Percentiles rank a stretch among this genome's conserved stretches.
Conservation (phyloP, 2,329 filamentous ascomycete genomes). For the Aurifilum marmelostoma region DNA sequence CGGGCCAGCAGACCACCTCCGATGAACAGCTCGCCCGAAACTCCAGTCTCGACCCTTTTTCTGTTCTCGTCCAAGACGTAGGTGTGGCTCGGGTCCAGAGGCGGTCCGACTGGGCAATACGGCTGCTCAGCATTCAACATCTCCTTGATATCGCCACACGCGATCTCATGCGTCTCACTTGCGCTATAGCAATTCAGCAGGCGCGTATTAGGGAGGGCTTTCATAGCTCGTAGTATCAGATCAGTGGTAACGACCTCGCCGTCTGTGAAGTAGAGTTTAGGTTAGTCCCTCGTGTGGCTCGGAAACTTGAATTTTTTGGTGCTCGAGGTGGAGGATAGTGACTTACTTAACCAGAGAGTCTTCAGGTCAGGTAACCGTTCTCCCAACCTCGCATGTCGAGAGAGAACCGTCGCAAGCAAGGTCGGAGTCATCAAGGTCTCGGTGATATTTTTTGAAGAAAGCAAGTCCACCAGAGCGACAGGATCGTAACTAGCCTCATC, state of each 20-base stretch:
- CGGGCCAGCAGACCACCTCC: conserved; percentile 74
- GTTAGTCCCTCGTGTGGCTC: conserved; percentile 38
- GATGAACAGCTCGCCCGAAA: conserved; percentile 73
- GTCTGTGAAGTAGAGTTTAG: conserved; percentile 39
- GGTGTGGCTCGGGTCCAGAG: conserved; percentile 67
- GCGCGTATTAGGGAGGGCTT: conserved; percentile 68
- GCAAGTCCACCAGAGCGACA: conserved; percentile 70
- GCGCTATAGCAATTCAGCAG: conserved; percentile 82
- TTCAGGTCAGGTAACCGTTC: conserved; percentile 66
- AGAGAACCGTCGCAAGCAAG: conserved; percentile 72
- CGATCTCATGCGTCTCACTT: conserved; percentile 80
- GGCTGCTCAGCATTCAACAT: conserved; percentile 65
- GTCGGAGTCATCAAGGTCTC: conserved; percentile 86
- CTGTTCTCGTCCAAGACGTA: conserved; percentile 75
- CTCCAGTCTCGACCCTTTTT: conserved; percentile 63
- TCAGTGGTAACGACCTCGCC: conserved; percentile 83
- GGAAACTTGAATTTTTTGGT: not conserved
- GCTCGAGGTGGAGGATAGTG: too few species aligned
- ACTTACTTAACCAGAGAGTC: conserved; percentile 65
- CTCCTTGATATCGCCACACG: conserved; percentile 72
- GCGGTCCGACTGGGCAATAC: conserved; percentile 75
- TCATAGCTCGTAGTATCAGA: conserved; percentile 68
- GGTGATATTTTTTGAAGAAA: conserved; percentile 68
- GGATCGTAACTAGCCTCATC: conserved; percentile 81
- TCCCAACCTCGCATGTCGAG: conserved; percentile 68